Evolutionary conservation across 805 yeast genomes (phyloP).

Genomic region (Cyberlindnera amylophila): DNA sequence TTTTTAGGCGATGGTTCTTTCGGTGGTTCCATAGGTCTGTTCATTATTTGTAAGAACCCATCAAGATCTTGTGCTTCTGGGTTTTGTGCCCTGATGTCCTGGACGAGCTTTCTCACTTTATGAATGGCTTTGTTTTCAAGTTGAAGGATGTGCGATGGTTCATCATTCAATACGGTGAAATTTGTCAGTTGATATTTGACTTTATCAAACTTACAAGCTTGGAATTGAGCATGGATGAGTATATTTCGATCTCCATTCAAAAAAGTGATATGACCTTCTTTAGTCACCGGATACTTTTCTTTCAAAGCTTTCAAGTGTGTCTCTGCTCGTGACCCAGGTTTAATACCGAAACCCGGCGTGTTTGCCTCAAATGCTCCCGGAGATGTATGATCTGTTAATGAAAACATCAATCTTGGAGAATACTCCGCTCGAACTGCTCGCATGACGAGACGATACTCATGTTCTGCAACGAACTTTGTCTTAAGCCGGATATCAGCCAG

Average conservation of each 20-base stretch:
- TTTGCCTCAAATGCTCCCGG: not conserved
- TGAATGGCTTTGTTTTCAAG: not conserved
- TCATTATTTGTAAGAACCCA: too few species aligned
- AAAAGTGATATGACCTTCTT: too few species aligned
- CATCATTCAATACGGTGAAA: not conserved
- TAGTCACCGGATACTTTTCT: too few species aligned
- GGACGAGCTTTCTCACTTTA: not conserved
- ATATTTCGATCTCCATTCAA: too few species aligned
- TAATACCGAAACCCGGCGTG: not conserved
- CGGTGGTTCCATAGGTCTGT: too few species aligned
- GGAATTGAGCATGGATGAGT: too few species aligned
- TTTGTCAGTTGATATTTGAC: not conserved
- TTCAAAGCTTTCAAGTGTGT: too few species aligned
- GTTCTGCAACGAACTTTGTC: not conserved
- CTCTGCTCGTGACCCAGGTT: not conserved
- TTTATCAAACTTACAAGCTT: not conserved
- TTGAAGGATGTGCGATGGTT: not conserved
- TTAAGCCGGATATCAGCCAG: not conserved
- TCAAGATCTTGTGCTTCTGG: too few species aligned
- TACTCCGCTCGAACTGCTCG: not conserved
- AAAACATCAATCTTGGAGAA: too few species aligned
- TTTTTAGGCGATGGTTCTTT: too few species aligned
- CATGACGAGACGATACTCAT: not conserved
- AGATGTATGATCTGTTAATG: not conserved
- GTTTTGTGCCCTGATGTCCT: not conserved